These are phyloP conservation scores for Cladophialophora chaetospira DNA, from an alignment of 2,329 filamentous ascomycete species.

Conservation along the genomic window DNA sequence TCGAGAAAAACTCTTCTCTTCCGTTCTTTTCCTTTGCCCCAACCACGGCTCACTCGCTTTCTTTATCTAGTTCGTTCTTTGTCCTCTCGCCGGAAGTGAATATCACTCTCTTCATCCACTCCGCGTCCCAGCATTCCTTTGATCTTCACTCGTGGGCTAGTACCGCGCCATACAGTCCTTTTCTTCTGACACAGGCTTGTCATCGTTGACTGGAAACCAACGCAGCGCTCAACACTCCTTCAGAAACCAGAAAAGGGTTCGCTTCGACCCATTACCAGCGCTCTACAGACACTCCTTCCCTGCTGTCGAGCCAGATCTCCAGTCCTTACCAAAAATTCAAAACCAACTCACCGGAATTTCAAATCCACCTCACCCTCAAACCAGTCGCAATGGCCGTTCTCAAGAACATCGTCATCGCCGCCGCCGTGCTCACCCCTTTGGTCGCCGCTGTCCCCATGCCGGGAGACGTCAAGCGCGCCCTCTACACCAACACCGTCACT, in stretches of 20 bases:
- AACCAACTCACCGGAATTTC: not conserved
- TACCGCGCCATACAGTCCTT: conserved; percentile 7
- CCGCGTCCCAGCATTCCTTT: conserved; percentile 9
- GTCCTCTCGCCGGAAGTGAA: conserved; percentile 13
- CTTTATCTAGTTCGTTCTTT: conserved; percentile 25
- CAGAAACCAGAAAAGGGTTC: conserved; percentile 5
- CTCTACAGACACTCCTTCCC: conserved; percentile 5
- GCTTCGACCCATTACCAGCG: not conserved
- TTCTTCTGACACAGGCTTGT: conserved; percentile 26
- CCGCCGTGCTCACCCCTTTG: conserved; percentile 29
- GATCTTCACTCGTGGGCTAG: conserved; percentile 23
- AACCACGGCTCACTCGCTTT: conserved; percentile 9
- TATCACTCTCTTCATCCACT: conserved; percentile 20
- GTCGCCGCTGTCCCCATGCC: conserved; percentile 26
- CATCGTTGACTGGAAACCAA: conserved; percentile 25
- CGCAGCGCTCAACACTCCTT: conserved; percentile 10
- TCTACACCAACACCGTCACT: conserved; percentile 28
- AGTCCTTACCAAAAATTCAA: conserved; percentile 14
- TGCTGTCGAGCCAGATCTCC: conserved; percentile 30
- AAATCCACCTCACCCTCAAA: not conserved
- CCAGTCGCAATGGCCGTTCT: conserved; percentile 28
- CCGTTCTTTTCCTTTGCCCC: conserved; percentile 16
- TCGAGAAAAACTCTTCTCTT: conserved; percentile 13
- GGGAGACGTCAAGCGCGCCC: conserved; percentile 9
- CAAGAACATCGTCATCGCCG: conserved; percentile 31